Conservation (phyloP, 2,329 filamentous ascomycete species). For the Xylariales sp. region DNA sequence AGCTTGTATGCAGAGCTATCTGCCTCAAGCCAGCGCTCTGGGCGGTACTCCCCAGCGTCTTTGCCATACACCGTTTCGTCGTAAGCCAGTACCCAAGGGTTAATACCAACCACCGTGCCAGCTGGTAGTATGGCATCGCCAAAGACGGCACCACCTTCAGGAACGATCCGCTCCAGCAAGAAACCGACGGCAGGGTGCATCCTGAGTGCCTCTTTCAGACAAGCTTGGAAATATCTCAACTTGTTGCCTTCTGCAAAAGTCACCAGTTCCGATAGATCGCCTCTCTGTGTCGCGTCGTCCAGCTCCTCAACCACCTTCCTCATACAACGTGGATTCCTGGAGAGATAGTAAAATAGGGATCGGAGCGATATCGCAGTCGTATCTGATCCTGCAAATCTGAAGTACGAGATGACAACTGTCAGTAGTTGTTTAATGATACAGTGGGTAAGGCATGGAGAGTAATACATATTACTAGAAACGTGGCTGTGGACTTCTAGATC, state of each 20-base stretch:
- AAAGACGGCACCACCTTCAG: conserved; percentile 24
- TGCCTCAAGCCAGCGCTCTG: no score
- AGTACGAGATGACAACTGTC: no score
- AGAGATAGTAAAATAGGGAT: not conserved
- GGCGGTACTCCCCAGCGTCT: no score
- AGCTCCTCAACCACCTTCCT: not conserved
- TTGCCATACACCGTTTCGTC: no score
- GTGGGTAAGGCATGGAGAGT: no score
- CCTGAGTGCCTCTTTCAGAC: conserved; percentile 42
- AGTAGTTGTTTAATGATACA: no score
- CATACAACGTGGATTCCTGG: not conserved
- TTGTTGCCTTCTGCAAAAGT: conserved; percentile 22
- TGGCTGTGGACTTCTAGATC: no score
- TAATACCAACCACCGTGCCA: no score
- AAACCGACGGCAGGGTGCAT: conserved; percentile 39
- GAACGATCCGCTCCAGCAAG: conserved; percentile 38
- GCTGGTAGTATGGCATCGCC: not conserved
- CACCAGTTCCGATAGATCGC: conserved; percentile 7
- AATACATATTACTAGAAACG: not conserved
- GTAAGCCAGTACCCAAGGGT: no score
- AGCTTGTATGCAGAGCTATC: no score
- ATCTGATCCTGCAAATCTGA: not conserved
- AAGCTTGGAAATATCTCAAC: conserved; percentile 42
- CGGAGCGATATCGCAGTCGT: not conserved
- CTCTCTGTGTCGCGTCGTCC: not conserved